Evolutionary conservation across 352 stramenopile species (phyloP).

Genomic region (Saprolegnia diclina): DNA sequence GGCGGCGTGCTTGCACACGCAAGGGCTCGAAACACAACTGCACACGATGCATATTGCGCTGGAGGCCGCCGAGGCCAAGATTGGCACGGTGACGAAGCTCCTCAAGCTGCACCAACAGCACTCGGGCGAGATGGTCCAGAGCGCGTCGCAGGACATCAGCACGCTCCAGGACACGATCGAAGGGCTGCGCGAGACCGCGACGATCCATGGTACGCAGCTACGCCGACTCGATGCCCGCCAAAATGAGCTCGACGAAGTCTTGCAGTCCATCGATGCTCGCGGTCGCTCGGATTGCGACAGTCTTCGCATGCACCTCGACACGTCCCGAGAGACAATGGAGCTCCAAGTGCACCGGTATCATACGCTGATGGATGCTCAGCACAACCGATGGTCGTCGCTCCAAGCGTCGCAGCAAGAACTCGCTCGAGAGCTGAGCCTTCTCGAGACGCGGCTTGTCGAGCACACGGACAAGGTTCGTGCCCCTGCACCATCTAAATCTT

Average conservation of each 20-base stretch:
- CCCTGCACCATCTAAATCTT: no score
- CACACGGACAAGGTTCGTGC: slow-evolving; percentile 7
- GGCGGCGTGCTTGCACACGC: slow-evolving; percentile 62
- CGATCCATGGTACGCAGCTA: slow-evolving; percentile 12
- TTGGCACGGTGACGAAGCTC: slow-evolving; percentile 62
- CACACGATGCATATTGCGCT: slow-evolving; percentile 47
- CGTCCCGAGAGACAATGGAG: slow-evolving; percentile 17
- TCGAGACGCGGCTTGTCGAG: neutral
- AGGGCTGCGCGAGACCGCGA: slow-evolving; percentile 37
- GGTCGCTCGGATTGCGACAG: neutral
- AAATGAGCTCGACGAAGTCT: neutral
- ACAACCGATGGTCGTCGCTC: slow-evolving; percentile 5
- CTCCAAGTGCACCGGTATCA: slow-evolving; percentile 22
- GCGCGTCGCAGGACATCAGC: slow-evolving; percentile 44
- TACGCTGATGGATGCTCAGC: slow-evolving; percentile 8
- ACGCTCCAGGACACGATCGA: slow-evolving; percentile 33
- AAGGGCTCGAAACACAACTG: slow-evolving; percentile 63
- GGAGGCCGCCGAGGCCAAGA: slow-evolving; percentile 42
- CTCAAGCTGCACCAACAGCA: slow-evolving; percentile 67
- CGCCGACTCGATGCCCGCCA: slow-evolving; percentile 13
- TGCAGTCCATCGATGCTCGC: neutral
- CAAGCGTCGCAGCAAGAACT: slow-evolving; percentile 4
- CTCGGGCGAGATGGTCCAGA: slow-evolving; percentile 41
- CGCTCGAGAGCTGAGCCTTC: neutral
- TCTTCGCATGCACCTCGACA: neutral